Evolutionary conservation across 2,329 filamentous ascomycete genomes (phyloP).

Genomic region (Pseudocercospora macadamiae): DNA sequence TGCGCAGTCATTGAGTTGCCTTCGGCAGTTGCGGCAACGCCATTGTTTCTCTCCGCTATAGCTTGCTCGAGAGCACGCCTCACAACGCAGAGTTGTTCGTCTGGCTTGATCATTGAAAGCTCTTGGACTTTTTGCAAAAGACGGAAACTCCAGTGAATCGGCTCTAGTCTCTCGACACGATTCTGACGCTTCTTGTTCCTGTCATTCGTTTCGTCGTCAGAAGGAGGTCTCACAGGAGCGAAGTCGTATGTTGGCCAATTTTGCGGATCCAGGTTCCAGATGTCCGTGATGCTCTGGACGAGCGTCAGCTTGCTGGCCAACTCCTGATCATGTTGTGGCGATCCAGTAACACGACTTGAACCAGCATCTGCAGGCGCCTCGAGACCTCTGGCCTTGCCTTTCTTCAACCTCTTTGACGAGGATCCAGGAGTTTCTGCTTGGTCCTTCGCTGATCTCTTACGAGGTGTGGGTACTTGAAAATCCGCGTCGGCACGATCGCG

Average conservation of each 20-base stretch:
- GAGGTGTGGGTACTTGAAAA: neutral
- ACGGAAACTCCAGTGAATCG: neutral
- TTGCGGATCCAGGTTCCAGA: neutral
- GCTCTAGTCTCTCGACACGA: neutral
- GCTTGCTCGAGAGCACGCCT: neutral
- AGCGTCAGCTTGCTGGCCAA: neutral
- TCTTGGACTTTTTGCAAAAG: neutral
- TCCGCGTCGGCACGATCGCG: neutral
- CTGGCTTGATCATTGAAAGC: neutral
- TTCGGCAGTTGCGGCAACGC: neutral
- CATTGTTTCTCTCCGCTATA: neutral
- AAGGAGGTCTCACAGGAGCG: neutral
- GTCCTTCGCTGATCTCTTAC: neutral
- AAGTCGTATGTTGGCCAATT: neutral
- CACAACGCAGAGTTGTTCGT: neutral
- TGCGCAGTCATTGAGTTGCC: neutral
- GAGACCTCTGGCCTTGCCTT: neutral
- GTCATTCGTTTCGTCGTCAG: too few relatives aligned
- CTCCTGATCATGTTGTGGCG: neutral
- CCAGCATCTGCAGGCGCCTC: neutral
- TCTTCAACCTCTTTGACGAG: neutral
- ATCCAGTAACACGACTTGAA: neutral
- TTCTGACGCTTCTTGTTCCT: too few relatives aligned
- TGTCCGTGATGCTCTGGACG: neutral
- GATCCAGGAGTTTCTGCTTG: neutral